A percentile compares a stretch with the other conserved stretches of the same genome.
Evolutionary conservation across 2,329 filamentous ascomycete species (phyloP).

Genomic region (Keithomyces neogunnii): DNA sequence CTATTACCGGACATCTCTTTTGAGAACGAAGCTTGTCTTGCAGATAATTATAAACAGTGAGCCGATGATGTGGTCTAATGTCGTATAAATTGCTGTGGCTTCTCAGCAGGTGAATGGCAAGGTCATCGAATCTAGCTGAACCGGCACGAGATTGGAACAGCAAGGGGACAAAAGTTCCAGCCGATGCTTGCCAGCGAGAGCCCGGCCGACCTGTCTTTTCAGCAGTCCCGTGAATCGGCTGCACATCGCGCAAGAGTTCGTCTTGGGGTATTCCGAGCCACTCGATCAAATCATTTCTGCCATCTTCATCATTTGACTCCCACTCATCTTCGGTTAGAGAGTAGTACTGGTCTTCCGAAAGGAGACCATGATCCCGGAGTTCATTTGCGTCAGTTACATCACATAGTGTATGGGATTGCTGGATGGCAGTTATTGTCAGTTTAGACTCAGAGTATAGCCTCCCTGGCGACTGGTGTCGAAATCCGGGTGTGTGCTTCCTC

Average conservation of each 20-base stretch:
- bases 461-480: conserved; percentile 8
- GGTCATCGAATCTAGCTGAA: neutral
- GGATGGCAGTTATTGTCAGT: conserved; percentile 5
- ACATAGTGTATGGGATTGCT: conserved; percentile 13
- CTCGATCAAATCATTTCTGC: neutral
- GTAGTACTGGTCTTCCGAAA: conserved; percentile 54
- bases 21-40: neutral
- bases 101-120: neutral
- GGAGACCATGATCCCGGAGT: conserved; percentile 45
- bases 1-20: conserved; percentile 10
- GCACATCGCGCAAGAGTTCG: neutral
- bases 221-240: no score
- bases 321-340: conserved; percentile 47
- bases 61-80: conserved; percentile 3
- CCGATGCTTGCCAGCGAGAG: neutral
- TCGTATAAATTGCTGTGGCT: neutral
- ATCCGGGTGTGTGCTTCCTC: conserved; percentile 19
- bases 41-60: conserved; percentile 2
- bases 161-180: neutral
- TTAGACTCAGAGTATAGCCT: conserved; percentile 6
- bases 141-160: neutral
- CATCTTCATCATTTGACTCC: conserved; percentile 10
- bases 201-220: no score
- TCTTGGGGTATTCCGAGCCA: conserved; percentile 12
- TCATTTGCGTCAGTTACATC: conserved; percentile 42